Evolutionary conservation across 495 filamentous ascomycete genomes (phyloP), one percentile per base, ranked within the genome.

Genomic region (Copromyces sp.): DNA sequence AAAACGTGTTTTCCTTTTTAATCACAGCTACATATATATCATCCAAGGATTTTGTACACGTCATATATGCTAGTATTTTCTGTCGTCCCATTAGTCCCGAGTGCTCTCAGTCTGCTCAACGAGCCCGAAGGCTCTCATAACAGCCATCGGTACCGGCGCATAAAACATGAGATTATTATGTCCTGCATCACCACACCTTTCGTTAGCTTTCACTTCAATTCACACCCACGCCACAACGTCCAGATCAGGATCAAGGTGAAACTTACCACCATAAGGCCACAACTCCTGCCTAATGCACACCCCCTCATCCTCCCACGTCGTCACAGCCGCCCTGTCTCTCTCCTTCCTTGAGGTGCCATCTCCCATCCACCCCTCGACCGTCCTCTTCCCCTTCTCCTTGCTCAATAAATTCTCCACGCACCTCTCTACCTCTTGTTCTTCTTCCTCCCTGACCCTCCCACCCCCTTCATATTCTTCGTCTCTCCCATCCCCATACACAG

Each of bases 101-200:
- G 3, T 71, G 4, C 9, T 2, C 20, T 70, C 40, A 11, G 68
- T 4, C 20, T 71, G 16, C 0, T 45, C 70, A 29, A 39, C 68
- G 29, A 69, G 42, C 12, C 76, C 87, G 75, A 94, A 94, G 1
- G 90, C 86, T 70, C 90, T 84, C 77, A 91, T 82, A 16, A 91
- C 86, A 3, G 91, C 90, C 12, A 91, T 77, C 11, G 86, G 78
- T 12, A 92, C 87, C 12, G 85, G 82, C 3, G 84, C 78, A 53
- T 83, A 88, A 29, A 82, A 84, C 77, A 88, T 79, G 38, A 90
- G 75, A 16, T 84, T 75, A 74, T 89, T 90, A 72, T 91, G 89
- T n/a, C 86, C 88, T 90, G 71, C 20, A 70, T 3, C 68, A 9
- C 40, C 73, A 72, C 17, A 24, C 39, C 42, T 24, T 71, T 40